Base-by-base conservation (phyloP, 2,329 filamentous ascomycete genomes). In the Thielaviopsis punctulata region DNA sequence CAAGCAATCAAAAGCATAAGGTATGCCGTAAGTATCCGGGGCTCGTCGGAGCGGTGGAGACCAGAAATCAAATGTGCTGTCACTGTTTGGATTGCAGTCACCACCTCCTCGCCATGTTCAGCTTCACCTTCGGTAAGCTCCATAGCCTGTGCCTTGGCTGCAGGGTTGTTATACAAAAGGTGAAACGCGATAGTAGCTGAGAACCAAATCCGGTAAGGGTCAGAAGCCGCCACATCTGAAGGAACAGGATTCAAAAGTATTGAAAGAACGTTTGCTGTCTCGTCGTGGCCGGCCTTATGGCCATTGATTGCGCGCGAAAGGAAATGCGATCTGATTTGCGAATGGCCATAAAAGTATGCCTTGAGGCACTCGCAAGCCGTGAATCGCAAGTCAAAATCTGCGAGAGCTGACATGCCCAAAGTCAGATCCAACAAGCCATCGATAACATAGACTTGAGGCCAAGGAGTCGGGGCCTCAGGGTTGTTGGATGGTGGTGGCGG, bases 151-250 rank as follows among this genome's bases (percentile, higher is more conserved):
- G 74, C 73, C 63, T 96, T 96, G 1, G 86, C 86, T 57, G 85
- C 77, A 3, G 77, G 69, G 58, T 92, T 84, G 55, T 94, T 86
- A 56, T 82, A 84, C 18, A 96, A 67, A 10, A 98, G 71, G 60
- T 96, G 89, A 59, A 95, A 84, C 57, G 92, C 75, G 51, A 96
- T 77, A 23, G 89, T 81, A 45, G 86, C 81, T 4, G 92, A 89
- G 64, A 96, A 90, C 84, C 90, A 95, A 55, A 80, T 75, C 45
- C 86, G 80, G 63, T 95, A 95, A 0, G 89, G 86, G 62, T 98
- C 92, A 36, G 73, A 72, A 18, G 76, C 72, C n/a, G 75, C 68
- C 44, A 77, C 71, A 18, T 73, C 73, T 21, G 55, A 19, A 44
- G 78, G 72, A 2, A 78, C 71, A 2, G 84, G 78, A 24, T 79